Base-by-base conservation (phyloP, 805 yeast species). In the Ogataea ramenticola region DNA sequence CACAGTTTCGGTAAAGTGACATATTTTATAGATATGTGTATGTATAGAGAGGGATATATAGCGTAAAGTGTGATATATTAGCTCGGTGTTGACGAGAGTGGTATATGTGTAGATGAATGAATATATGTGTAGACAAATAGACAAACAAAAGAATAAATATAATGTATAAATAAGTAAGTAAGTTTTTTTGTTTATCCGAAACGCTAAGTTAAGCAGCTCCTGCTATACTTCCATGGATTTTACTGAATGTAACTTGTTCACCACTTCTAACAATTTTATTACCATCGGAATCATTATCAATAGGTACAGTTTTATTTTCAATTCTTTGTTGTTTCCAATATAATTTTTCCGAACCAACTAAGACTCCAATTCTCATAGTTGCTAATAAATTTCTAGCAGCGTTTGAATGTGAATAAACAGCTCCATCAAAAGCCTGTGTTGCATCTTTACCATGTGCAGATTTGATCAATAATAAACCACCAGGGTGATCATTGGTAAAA, bases 401-500 rank as follows among this genome's bases (percentile, higher is more conserved):
- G 45, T 91, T 88, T 54, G 93, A 84, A 62, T 90, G 98, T 44
- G 79, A 78, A 65, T 90, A 90, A 12, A 90, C 97, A 3, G 96
- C 97, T 20, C 98, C 97, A 61, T 83, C 88, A 64, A 90, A 90
- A 2, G 95, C 96, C 42, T 85, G 80, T 3, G 97, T 89, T 9
- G 96, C 96, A 61, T 90, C 97, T 61, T 85, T 86, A 12, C 97
- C 97, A 46, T 86, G 81, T 2, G 95, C 86, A 0, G 93, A 80
- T 50, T 70, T 71, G 44, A 90, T 78, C 41, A 90, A 72, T 5
- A 90, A 82, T 29, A 79, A 64, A 2, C 98, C 98, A 51, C 98
- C 98, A 2, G 98, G 98, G 63, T 90, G 98, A 56, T 86, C 87
- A 53, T 82, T 81, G 60, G 89, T 80, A 61, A 90, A 90, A 26